A percentile compares a stretch with the other conserved stretches of the same genome.
Conservation (phyloP, 768 basidiomycete species). For the Mycena galericulata region DNA sequence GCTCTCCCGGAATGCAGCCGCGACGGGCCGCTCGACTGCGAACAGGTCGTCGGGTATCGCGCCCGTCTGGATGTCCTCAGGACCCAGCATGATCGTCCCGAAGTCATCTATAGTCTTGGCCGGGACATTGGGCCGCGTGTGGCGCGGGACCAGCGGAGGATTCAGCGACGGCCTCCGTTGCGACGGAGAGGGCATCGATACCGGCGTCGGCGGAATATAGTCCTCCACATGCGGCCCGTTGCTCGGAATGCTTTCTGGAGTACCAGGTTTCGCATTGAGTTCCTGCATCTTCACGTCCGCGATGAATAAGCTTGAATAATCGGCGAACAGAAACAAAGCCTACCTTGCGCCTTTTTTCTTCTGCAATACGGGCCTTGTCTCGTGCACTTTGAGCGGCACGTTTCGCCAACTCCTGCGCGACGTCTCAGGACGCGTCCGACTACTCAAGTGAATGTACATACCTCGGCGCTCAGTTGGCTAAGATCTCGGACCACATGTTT, state of each 20-base stretch:
- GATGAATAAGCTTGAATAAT: not conserved
- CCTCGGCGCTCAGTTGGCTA: constrained; percentile 25
- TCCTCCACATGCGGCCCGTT: constrained; percentile 1
- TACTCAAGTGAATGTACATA: not conserved
- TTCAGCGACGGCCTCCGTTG: constrained; percentile 26
- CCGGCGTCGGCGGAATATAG: constrained; percentile 36
- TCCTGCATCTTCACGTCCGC: not conserved
- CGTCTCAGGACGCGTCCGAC: constrained; percentile 32
- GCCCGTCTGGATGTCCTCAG: constrained; percentile 33
- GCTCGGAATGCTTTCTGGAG: constrained; percentile 8
- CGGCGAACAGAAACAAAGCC: not conserved
- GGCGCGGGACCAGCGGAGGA: constrained; percentile 22
- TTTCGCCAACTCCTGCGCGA: constrained; percentile 38
- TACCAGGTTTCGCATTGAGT: constrained; percentile 9
- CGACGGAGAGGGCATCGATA: constrained; percentile 37
- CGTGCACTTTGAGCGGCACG: constrained; percentile 53
- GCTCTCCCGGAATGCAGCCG: not conserved
- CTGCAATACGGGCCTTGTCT: constrained; percentile 48
- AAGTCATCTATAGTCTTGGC: constrained; percentile 1
- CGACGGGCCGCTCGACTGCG: constrained; percentile 16
- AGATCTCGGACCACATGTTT: constrained; percentile 10
- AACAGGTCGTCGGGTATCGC: constrained; percentile 32
- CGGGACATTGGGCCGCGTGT: constrained; percentile 28
- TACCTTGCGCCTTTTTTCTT: constrained; percentile 40
- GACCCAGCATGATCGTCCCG: not conserved